phyloP scores from a whole-genome alignment of 306 rosid species.

The Gillenia trifoliata region DNA sequence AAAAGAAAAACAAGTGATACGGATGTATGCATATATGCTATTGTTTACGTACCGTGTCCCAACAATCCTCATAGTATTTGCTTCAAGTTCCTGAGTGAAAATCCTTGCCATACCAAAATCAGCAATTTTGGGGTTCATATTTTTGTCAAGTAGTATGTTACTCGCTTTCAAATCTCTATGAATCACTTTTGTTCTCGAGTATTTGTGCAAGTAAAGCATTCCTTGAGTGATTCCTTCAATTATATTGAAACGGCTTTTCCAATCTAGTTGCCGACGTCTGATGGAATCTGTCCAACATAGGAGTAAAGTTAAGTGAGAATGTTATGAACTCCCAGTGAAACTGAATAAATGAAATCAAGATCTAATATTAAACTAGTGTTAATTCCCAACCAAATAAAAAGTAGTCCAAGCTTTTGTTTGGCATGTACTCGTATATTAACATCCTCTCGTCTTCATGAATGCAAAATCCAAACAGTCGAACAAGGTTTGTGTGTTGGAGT shows the following conservation, averaged over 20 bases:
- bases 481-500: too few relatives aligned
- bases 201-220: slow-evolving; percentile 5
- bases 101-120: slow-evolving; percentile 6
- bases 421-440: too few relatives aligned
- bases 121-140: slow-evolving; percentile 4
- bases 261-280: background rate
- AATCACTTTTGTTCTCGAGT: background rate
- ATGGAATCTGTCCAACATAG: background rate
- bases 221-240: slow-evolving; percentile 11
- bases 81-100: background rate
- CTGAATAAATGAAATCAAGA: background rate
- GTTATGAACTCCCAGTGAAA: too few relatives aligned
- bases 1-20: background rate
- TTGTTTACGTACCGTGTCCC: slow-evolving; percentile 3
- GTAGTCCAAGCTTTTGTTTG: slow-evolving; percentile 4
- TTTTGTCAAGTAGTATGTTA: slow-evolving; percentile 9
- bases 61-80: background rate
- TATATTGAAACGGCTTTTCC: background rate
- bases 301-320: background rate
- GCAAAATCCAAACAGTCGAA: too few relatives aligned
- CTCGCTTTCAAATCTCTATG: slow-evolving; percentile 8
- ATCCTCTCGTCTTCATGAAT: too few relatives aligned
- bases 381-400: slow-evolving; percentile 4
- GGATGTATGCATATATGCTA: background rate
- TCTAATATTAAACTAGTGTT: background rate